Conservation (phyloP, 2,329 filamentous ascomycete genomes). For the Podosphaera aphanis region DNA sequence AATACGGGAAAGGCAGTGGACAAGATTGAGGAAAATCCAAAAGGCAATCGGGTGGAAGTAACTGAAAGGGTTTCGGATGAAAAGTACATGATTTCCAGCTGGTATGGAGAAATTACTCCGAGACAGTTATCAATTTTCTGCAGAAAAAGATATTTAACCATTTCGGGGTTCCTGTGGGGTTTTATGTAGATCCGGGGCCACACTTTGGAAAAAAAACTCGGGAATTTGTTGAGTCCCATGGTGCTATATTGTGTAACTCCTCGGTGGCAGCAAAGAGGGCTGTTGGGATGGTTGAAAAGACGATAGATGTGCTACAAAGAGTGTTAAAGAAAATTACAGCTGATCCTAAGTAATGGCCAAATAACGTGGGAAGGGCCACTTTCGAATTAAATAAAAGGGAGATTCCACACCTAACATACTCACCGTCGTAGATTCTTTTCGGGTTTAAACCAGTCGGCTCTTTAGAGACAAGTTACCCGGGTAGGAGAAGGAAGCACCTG, state of each 20-base stretch:
- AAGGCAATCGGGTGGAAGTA: no score
- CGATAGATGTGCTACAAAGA: neutral
- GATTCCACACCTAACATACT: neutral
- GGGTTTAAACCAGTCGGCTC: neutral
- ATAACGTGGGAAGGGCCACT: neutral
- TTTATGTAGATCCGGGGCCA: neutral
- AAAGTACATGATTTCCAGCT: no score
- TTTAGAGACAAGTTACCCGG: neutral
- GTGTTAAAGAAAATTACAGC: neutral
- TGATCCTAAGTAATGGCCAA: neutral
- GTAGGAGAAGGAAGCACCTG: neutral
- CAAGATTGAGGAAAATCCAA: no score
- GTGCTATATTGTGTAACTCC: neutral
- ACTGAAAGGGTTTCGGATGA: no score
- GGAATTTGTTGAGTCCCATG: neutral
- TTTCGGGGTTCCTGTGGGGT: neutral
- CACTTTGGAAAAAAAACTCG: neutral
- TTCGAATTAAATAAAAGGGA: neutral
- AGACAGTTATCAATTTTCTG: neutral
- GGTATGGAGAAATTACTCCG: neutral
- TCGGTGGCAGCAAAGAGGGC: neutral
- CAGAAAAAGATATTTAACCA: neutral
- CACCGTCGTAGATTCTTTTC: neutral
- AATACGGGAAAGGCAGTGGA: no score
- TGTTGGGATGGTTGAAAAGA: neutral